A percentile compares a stretch with the other conserved stretches of the same genome.
Conservation (phyloP, 225 moss, liverwort and hornwort species). For the Polytrichum formosum region DNA sequence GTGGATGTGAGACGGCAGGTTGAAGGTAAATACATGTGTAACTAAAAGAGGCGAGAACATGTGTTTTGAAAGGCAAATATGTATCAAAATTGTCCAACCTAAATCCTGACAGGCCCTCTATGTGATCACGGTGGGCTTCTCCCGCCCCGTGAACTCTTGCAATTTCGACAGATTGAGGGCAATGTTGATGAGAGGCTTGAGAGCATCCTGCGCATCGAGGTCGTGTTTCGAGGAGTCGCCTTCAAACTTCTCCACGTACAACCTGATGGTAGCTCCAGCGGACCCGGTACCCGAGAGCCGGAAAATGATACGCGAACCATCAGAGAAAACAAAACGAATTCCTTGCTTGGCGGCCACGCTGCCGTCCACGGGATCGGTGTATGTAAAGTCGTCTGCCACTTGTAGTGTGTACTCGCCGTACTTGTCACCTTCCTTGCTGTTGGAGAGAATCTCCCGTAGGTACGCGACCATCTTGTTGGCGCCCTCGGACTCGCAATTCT, state of each 20-base stretch:
- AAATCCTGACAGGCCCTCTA: no score
- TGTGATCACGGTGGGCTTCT: conserved; percentile 92
- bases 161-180: conserved; percentile 70
- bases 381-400: conserved; percentile 82
- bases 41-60: no score
- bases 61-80: no score
- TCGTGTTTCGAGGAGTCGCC: conserved; percentile 64
- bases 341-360: conserved; percentile 86
- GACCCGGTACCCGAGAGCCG: conserved; percentile 93
- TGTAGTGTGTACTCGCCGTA: conserved; percentile 70
- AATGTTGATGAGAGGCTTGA: conserved; percentile 72
- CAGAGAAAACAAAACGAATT: conserved; percentile 79
- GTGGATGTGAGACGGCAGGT: no score
- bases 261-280: conserved; percentile 81
- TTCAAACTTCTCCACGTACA: conserved; percentile 92
- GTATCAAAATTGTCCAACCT: no score
- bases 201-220: conserved; percentile 73
- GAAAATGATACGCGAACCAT: conserved; percentile 91
- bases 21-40: no score
- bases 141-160: conserved; percentile 76
- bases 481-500: conserved; percentile 67
- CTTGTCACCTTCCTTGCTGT: conserved; percentile 73
- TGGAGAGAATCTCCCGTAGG: conserved; percentile 49
- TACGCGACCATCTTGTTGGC: conserved; percentile 84
- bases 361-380: conserved; percentile 91